phyloP scores from a whole-genome alignment of 345 rosid genomes.

The Eucalyptus polybractea region DNA sequence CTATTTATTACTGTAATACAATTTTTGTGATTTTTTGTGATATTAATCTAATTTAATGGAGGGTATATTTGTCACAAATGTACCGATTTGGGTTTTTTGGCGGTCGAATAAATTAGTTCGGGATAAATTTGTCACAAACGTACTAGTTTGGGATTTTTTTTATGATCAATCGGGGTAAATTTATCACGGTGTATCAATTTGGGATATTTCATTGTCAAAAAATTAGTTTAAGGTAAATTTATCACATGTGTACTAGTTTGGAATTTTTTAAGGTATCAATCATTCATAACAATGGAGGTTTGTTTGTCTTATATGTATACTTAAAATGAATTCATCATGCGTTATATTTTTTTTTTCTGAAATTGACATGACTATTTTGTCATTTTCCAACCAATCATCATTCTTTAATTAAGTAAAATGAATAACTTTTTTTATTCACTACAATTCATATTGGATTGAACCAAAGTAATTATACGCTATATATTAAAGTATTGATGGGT shows the following conservation, averaged over 20 bases:
- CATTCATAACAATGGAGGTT: no score
- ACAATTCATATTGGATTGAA: neutral
- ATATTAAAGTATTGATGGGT: neutral
- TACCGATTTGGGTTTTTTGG: no score
- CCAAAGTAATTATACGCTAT: neutral
- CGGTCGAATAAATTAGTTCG: rapidly evolving
- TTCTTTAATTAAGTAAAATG: neutral
- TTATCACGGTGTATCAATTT: rapidly evolving
- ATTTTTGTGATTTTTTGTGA: no score
- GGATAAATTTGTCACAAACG: rapidly evolving
- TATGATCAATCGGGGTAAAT: no score
- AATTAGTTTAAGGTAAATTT: no score
- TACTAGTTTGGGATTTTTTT: no score
- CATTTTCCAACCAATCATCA: neutral
- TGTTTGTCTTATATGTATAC: neutral
- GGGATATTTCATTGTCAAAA: rapidly evolving
- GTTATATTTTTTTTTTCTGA: no score
- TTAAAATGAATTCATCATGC: neutral
- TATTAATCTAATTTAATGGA: no score
- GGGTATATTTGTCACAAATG: no score
- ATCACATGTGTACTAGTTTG: no score
- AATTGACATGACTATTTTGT: neutral
- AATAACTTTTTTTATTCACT: neutral
- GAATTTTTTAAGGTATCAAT: no score
- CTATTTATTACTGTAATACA: rapidly evolving